Conservation (phyloP, 805 yeast genomes). For the Candida broadrunensis region DNA sequence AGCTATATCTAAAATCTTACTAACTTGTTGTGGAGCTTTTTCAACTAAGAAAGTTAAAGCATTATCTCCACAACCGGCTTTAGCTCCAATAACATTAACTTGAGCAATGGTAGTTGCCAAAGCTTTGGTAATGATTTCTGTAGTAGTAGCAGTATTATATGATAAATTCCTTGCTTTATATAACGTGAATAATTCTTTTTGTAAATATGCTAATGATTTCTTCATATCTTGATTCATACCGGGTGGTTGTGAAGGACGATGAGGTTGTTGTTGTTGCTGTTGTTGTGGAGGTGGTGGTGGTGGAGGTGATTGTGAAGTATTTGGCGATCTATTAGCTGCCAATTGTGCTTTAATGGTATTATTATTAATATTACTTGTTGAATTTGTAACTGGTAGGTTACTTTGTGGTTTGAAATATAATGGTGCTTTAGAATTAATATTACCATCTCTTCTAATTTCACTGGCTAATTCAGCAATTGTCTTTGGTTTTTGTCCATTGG, state of each 20-base stretch:
- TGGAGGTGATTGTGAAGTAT: constrained; percentile 15
- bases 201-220: constrained; percentile 76
- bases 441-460: constrained; percentile 35
- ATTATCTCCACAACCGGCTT: constrained; percentile 75
- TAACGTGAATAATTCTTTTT: constrained; percentile 78
- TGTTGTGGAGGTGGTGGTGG: constrained; percentile 13
- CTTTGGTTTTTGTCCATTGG: constrained; percentile 27
- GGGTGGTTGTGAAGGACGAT: constrained; percentile 4
- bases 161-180: constrained; percentile 72
- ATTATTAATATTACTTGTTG: constrained; percentile 4
- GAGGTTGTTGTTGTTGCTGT: constrained; percentile 5
- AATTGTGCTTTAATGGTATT: constrained; percentile 43
- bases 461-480: constrained; percentile 43
- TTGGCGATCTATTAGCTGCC: constrained; percentile 42
- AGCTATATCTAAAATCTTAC: constrained; percentile 75
- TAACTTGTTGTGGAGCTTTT: constrained; percentile 76
- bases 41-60: constrained; percentile 77
- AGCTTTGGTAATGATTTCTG: constrained; percentile 84
- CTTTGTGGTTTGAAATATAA: constrained; percentile 29
- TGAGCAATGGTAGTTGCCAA: constrained; percentile 91
- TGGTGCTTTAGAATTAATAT: constrained; percentile 25
- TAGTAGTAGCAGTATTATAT: constrained; percentile 76
- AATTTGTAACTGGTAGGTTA: constrained; percentile 7
- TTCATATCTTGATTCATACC: constrained; percentile 55
- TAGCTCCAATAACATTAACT: constrained; percentile 83